Evolutionary conservation across 208 protist genomes (phyloP), one percentile per base, ranked within the genome.

Genomic region (Trypanosoma avium): DNA sequence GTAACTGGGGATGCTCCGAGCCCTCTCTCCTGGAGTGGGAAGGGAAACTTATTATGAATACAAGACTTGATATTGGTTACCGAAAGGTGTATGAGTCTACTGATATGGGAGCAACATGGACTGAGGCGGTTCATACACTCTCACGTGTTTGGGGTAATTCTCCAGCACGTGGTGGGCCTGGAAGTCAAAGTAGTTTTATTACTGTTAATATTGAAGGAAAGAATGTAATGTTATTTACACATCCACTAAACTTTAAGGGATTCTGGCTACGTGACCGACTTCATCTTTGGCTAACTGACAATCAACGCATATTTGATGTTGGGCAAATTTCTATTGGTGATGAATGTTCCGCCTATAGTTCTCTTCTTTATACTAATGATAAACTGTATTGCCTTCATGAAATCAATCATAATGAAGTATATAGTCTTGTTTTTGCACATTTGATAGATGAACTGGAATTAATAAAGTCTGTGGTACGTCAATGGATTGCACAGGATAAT

Each of bases 81-180:
- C 63, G 63, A 52, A 64, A 64, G 22, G 58, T 61, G 0, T 69
- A 46, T 19, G 38, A 55, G 43, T 36, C 63, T 2, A 47, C 0
- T 10, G 54, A 69, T 21, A 58, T 53, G 29, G 63, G 63, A 26
- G 24, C 26, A 12, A 46, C 53, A 30, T 69, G 63, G 63, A 47
- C 22, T 3, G 63, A 69, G 43, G 36, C 53, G 6, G 0, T 35
- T 15, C 38, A 38, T 2, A 54, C 45, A 19, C 42, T 69, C 32
- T 69, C 63, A 2, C 52, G 53, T 15, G 63, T 69, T n/a, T 61
- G 50, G 50, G 63, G 63, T 7, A 60, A 42, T 21, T 61, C 52
- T 32, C 63, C 42, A 3, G 10, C 4, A 4, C 63, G 63, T 27
- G 22, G 3, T 8, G 42, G 22, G 8, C 45, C 36, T 45, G 54